These are phyloP conservation scores for Pyracantha coccinea DNA, from an alignment of 331 rosid genomes.

Conservation along the genomic window DNA sequence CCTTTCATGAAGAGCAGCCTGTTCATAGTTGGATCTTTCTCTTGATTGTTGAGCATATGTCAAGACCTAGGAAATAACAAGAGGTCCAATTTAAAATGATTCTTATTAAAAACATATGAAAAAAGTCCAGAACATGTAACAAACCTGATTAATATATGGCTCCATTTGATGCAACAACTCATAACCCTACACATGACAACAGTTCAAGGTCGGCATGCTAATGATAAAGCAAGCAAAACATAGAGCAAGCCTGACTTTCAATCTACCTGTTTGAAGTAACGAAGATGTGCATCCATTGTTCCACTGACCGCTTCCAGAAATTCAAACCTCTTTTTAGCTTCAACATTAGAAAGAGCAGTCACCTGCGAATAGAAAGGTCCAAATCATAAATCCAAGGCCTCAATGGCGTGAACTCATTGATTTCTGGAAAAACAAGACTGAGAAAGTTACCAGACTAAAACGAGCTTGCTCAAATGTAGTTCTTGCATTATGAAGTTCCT, in stretches of 20 bases:
- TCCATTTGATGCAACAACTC: slow-evolving; percentile 99
- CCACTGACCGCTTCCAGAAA: slow-evolving; percentile 99
- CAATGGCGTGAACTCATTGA: slow-evolving; percentile 4
- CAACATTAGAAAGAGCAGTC: slow-evolving; percentile 88
- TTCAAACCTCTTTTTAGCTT: slow-evolving; percentile 96
- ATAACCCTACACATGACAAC: slow-evolving; percentile 62
- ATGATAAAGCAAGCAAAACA: slow-evolving; percentile 2
- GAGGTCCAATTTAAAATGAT: slow-evolving; percentile 7
- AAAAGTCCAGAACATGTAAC: background rate
- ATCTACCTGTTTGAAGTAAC: slow-evolving; percentile 92
- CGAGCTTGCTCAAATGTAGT: slow-evolving; percentile 96
- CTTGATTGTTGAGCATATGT: slow-evolving; percentile 99
- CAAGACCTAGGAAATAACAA: slow-evolving; percentile 62
- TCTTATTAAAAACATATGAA: background rate
- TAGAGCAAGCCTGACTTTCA: slow-evolving; percentile 10
- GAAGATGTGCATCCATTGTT: slow-evolving; percentile 99
- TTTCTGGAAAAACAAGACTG: background rate
- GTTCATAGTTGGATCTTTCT: slow-evolving; percentile 97
- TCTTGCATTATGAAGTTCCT: slow-evolving; percentile 97
- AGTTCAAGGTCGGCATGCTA: slow-evolving; percentile 23
- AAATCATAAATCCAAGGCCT: background rate
- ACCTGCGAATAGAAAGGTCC: slow-evolving; percentile 43
- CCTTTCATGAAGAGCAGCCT: slow-evolving; percentile 95
- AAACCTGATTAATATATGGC: slow-evolving; percentile 98
- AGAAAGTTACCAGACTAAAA: slow-evolving; percentile 63